These are phyloP conservation scores for Puccinia horiana DNA, from an alignment of 1,284 basidiomycete species.

Conservation along the genomic window DNA sequence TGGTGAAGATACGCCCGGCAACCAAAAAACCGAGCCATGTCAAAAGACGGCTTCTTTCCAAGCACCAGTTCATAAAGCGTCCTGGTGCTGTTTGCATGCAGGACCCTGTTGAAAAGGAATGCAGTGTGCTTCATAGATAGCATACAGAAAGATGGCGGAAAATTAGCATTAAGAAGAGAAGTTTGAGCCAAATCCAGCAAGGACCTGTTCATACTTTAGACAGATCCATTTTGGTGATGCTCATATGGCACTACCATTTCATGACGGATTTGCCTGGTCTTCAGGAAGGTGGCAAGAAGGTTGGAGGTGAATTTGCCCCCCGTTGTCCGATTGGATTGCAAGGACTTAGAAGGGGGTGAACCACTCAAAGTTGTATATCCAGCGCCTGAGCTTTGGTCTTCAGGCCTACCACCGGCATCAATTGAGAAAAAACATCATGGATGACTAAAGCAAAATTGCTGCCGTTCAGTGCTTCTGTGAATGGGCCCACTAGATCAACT, in stretches of 20 bases:
- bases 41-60: not conserved
- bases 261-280: not conserved
- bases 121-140: not conserved
- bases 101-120: not conserved
- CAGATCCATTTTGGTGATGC: conserved; percentile 24
- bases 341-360: not conserved
- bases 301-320: not conserved
- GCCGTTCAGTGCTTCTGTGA: not conserved
- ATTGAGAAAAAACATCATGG: not conserved
- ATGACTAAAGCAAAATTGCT: not conserved
- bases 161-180: not conserved
- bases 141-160: not conserved
- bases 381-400: not conserved
- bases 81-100: too few species aligned
- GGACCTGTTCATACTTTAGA: not conserved
- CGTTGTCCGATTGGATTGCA: not conserved
- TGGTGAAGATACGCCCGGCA: conserved; percentile 23
- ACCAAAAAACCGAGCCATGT: conserved; percentile 18
- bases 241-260: conserved; percentile 18
- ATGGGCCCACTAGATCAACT: not conserved
- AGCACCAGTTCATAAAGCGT: not conserved
- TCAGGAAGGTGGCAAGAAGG: not conserved
- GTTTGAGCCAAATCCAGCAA: not conserved
- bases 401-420: not conserved
- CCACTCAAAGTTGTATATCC: not conserved